Evolutionary conservation across 2,329 filamentous ascomycete genomes (phyloP).

Genomic region (Exserohilum turcica): DNA sequence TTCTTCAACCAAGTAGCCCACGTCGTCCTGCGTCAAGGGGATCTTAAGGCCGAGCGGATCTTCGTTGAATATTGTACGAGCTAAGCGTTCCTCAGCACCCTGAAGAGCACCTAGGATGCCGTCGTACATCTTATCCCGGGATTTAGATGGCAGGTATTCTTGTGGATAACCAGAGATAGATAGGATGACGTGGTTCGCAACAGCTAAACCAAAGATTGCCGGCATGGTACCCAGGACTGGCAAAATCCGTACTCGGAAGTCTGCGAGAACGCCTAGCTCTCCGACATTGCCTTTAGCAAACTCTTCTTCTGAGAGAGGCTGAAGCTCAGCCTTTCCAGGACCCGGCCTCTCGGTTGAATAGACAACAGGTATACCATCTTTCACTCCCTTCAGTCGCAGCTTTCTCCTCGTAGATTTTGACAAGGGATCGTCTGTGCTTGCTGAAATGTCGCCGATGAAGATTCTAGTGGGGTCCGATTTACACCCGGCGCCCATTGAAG

Average conservation of each 20-base stretch:
- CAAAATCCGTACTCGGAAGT: slow-evolving; percentile 92
- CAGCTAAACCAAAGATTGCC: slow-evolving; percentile 88
- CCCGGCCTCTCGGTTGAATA: slow-evolving; percentile 90
- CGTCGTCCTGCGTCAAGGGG: slow-evolving; percentile 77
- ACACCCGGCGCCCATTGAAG: slow-evolving; percentile 94
- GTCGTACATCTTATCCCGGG: slow-evolving; percentile 90
- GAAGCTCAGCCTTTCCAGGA: slow-evolving; percentile 85
- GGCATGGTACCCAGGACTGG: slow-evolving; percentile 97
- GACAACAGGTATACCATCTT: slow-evolving; percentile 84
- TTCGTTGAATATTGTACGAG: slow-evolving; percentile 58
- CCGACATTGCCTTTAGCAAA: slow-evolving; percentile 83
- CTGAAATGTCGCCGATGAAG: slow-evolving; percentile 87
- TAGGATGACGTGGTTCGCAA: slow-evolving; percentile 91
- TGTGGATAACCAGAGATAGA: slow-evolving; percentile 81
- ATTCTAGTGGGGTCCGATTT: slow-evolving; percentile 87
- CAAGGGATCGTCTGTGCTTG: slow-evolving; percentile 84
- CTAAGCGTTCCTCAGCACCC: slow-evolving; percentile 76
- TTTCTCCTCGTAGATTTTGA: slow-evolving; percentile 82
- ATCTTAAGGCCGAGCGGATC: slow-evolving; percentile 75
- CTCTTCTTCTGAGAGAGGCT: slow-evolving; percentile 87
- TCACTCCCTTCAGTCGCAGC: slow-evolving; percentile 76
- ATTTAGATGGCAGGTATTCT: slow-evolving; percentile 81
- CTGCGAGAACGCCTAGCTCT: slow-evolving; percentile 84
- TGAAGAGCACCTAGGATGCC: slow-evolving; percentile 77
- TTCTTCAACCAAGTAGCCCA: slow-evolving; percentile 88